Evolutionary conservation across 371 early-diverging fungal genomes (phyloP), one percentile per base, ranked within the genome.

Genomic region (Choanephora cucurbitarum): DNA sequence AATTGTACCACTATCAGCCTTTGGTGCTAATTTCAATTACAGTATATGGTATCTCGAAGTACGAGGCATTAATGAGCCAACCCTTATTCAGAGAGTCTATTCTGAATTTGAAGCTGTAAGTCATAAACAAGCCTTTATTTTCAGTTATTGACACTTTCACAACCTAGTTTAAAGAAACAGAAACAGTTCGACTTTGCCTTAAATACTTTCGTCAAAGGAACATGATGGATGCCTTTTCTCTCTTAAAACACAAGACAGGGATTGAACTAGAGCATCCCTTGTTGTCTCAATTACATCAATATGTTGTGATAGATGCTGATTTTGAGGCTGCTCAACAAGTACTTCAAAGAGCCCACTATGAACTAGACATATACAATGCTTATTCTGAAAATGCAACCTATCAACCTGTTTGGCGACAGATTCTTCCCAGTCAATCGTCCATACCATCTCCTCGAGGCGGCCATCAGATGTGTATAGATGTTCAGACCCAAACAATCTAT

Each of bases 21-120:
- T 90, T 83, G 97, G 94, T 9, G 83, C 90, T 52, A 95, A 94
- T 64, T 97, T 97, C 72, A 95, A 94, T 75, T 96, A 92, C 70
- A 89, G 90, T 49, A 89, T 99, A n/a, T 99, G 99, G 99, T 91
- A 87, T 73, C 84, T 97, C 5, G 91, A 94, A 70, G 67, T 97
- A 9, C 80, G 79, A 44, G 99, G 99, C 1, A 79, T 89, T 23
- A 64, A 78, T 37, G 83, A 95, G 33, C 66, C 78, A 9, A 80
- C 73, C 15, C 55, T 91, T 4, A 86, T 95, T 39, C 75, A 80
- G 21, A 71, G 71, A 40, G 83, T 80, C 0, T 77, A 84, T 52
- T 60, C 73, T 46, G 81, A 88, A 21, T 91, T 82, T 62, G 71
- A 81, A 28, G 28, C 28, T 28, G 28, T 33, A 75, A 81, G 34